Conservation (phyloP, 345 rosid genomes). For the Aegle marmelos region DNA sequence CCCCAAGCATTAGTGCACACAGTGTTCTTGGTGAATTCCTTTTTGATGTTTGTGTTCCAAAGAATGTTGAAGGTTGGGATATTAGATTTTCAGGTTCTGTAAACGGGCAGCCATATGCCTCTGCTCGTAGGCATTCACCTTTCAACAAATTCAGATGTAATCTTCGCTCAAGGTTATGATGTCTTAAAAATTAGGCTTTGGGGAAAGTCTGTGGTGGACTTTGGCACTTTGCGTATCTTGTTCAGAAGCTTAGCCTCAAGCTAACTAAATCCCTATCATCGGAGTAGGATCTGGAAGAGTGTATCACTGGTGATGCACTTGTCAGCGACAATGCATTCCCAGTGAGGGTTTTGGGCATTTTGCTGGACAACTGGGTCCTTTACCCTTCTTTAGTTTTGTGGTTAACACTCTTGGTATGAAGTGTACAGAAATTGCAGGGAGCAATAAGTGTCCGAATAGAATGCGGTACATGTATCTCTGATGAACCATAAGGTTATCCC, state of each 20-base stretch:
- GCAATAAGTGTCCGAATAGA: background rate
- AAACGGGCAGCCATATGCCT: conserved; percentile 67
- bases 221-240: background rate
- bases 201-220: background rate
- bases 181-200: background rate
- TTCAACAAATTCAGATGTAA: conserved; percentile 42
- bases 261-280: background rate
- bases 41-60: conserved; percentile 86
- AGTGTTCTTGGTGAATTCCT: conserved; percentile 83
- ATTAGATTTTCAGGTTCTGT: conserved; percentile 65
- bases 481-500: background rate
- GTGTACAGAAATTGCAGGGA: conserved; percentile 16
- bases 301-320: background rate
- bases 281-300: background rate
- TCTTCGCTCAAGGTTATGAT: conserved; percentile 66
- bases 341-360: conserved; percentile 7
- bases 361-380: background rate
- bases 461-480: background rate
- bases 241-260: conserved; percentile 7
- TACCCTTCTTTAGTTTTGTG: background rate
- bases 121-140: conserved; percentile 51
- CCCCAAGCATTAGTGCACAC: conserved; percentile 68
- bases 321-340: background rate
- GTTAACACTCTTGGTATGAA: conserved; percentile 18
- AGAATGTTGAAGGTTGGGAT: conserved; percentile 97